A percentile compares a stretch with the other conserved stretches of the same genome.
Conservation (phyloP, 2,329 filamentous ascomycete genomes). For the Ilyonectria mors-panacis region DNA sequence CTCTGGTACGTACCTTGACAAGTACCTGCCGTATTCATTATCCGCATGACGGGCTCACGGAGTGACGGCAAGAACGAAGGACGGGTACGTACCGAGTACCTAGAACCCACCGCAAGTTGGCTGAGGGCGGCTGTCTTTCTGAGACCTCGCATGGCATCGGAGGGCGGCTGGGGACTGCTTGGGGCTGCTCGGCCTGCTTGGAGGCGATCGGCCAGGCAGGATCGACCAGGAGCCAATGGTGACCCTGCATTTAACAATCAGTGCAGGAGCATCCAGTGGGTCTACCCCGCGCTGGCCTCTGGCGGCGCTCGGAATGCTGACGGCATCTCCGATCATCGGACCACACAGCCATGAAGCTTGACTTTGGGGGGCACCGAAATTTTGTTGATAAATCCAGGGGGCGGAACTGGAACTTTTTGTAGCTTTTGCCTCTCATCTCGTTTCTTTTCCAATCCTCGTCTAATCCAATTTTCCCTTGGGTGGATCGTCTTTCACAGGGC, state of each 20-base stretch:
- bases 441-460: constrained; percentile 23
- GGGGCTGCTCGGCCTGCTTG: constrained; percentile 33
- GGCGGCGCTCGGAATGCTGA: constrained; percentile 45
- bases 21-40: constrained; percentile 4
- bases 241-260: constrained; percentile 49
- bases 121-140: constrained; percentile 20
- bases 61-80: not conserved
- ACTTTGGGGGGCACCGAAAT: constrained; percentile 42
- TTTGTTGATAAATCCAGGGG: constrained; percentile 48
- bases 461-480: constrained; percentile 18
- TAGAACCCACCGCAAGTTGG: constrained; percentile 17
- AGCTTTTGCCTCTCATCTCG: constrained; percentile 28
- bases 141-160: constrained; percentile 41
- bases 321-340: constrained; percentile 52
- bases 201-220: constrained; percentile 38
- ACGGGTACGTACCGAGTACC: constrained; percentile 18
- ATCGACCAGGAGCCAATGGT: constrained; percentile 44
- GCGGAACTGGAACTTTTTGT: constrained; percentile 35
- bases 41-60: not conserved
- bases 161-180: constrained; percentile 24
- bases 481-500: constrained; percentile 13
- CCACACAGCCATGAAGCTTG: constrained; percentile 45
- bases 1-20: not conserved
- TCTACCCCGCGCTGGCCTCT: constrained; percentile 50
- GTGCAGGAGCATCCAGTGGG: constrained; percentile 39